These are phyloP conservation scores for Globisporangium heterothallicum DNA, from an alignment of 352 stramenopile species.

Conservation along the genomic window DNA sequence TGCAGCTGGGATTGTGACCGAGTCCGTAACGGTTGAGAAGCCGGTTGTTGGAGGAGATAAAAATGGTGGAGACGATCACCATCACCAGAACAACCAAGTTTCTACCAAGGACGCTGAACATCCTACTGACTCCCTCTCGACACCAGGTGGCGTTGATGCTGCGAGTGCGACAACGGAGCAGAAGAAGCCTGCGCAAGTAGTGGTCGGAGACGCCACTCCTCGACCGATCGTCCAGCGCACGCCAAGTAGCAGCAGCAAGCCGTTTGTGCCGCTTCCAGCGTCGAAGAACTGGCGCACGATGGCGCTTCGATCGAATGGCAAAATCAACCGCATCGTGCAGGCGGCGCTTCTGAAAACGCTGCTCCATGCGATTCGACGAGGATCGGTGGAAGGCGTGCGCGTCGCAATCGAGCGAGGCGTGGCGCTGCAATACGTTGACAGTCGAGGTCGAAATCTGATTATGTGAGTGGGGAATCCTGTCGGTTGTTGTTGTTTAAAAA, in stretches of 20 bases:
- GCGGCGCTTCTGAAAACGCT: conserved; percentile 80
- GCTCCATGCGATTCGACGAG: conserved; percentile 70
- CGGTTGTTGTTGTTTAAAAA: background rate
- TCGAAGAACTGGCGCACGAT: conserved; percentile 39
- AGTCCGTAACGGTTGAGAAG: background rate
- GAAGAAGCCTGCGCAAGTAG: background rate
- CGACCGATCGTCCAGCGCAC: background rate
- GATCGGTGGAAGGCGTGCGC: conserved; percentile 76
- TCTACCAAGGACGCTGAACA: background rate
- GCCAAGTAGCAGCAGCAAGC: conserved; percentile 15
- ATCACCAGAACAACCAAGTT: too few relatives aligned
- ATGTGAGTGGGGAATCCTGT: conserved; percentile 36
- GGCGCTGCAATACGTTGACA: conserved; percentile 71
- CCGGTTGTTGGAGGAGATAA: too few relatives aligned
- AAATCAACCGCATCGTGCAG: conserved; percentile 74
- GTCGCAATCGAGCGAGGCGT: conserved; percentile 83
- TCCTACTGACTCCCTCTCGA: background rate
- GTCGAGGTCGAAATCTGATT: conserved; percentile 70
- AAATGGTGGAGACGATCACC: too few relatives aligned
- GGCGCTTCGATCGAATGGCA: conserved; percentile 53
- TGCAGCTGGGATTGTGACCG: background rate
- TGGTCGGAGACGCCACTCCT: background rate
- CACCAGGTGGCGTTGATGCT: too few relatives aligned
- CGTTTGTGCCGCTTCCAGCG: conserved; percentile 43
- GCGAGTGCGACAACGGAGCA: background rate